Evolutionary conservation across 2,329 filamentous ascomycete species (phyloP), one percentile per base, ranked within the genome.

Genomic region (Plenodomus tracheiphilus): DNA sequence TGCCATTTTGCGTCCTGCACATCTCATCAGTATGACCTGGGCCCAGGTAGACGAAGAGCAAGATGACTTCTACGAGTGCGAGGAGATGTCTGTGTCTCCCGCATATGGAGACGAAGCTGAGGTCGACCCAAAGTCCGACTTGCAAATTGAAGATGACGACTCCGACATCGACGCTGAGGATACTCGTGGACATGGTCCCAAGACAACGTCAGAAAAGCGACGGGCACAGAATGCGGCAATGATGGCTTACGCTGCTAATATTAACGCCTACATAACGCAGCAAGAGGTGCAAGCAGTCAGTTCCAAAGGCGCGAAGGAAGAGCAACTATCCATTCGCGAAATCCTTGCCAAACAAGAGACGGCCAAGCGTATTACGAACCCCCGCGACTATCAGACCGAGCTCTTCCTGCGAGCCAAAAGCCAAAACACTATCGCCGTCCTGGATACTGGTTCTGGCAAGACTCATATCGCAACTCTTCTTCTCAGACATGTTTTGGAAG

Each of bases 401-500:
- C 80, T 99, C 0, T 97, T 94, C 64, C 90, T 97, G 69, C 83
- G 83, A 55, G 93, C 94, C 3, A 96, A 94, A 66, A 67, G 81
- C 43, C 82, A 86, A 59, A 99, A 99, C 66, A 88, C 87, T 7
- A 96, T 99, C 59, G 92, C 94, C 1, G 94, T 99, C 1, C 80
- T 97, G 1, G 91, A 95, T 64, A 97, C 93, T n/a, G 91, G 94
- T 11, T 91, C 91, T 3, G 94, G 94, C 2, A 99, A 99, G 74
- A 99, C 94, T 0, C 78, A 97, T n/a, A 97, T 99, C 60, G 92
- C 94, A 0, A 91, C 90, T 1, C 80, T 97, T 2, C 79, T 99
- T 4, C 80, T 97, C 19, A 84, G 86, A 34, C 83, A 95, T 68
- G 80, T 84, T 9, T 80, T 97, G 22, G 84, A 91, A 34, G 77